phyloP scores from a whole-genome alignment of 352 stramenopile genomes.

The Phytophthora capsici region DNA sequence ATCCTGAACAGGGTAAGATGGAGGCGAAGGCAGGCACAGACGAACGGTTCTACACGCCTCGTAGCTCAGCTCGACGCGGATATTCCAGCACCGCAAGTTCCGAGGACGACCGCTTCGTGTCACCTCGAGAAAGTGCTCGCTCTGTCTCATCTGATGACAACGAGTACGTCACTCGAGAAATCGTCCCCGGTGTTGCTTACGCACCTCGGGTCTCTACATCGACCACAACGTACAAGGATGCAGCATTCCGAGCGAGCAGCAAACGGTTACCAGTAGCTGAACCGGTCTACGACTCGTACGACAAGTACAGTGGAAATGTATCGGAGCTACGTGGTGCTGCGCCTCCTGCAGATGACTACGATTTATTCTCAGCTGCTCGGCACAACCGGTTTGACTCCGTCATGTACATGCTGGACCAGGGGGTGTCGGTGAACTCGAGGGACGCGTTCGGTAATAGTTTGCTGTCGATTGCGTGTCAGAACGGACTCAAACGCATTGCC shows the following conservation, averaged over 20 bases:
- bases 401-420: conserved; percentile 84
- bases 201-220: conserved; percentile 9
- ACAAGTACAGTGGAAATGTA: conserved; percentile 38
- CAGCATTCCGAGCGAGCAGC: conserved; percentile 27
- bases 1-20: conserved; percentile 33
- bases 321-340: conserved; percentile 20
- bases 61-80: conserved; percentile 59
- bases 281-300: conserved; percentile 21
- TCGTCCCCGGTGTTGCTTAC: conserved; percentile 2
- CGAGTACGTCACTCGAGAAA: conserved; percentile 64
- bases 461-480: conserved; percentile 89
- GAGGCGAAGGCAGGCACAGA: conserved; percentile 50
- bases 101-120: conserved; percentile 69
- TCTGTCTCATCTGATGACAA: conserved; percentile 73
- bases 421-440: conserved; percentile 76
- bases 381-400: conserved; percentile 90
- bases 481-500: conserved; percentile 90
- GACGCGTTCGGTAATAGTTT: conserved; percentile 89
- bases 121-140: conserved; percentile 58
- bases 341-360: conserved; percentile 54
- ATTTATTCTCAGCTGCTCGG: conserved; percentile 87
- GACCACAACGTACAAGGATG: conserved; percentile 28
- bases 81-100: conserved; percentile 55
- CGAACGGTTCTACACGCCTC: conserved; percentile 73
- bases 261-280: conserved; percentile 23